A percentile compares a stretch with the other conserved stretches of the same genome.
These are phyloP conservation scores for Testicularia cyperi DNA, from an alignment of 1,284 basidiomycete species.

Conservation along the genomic window DNA sequence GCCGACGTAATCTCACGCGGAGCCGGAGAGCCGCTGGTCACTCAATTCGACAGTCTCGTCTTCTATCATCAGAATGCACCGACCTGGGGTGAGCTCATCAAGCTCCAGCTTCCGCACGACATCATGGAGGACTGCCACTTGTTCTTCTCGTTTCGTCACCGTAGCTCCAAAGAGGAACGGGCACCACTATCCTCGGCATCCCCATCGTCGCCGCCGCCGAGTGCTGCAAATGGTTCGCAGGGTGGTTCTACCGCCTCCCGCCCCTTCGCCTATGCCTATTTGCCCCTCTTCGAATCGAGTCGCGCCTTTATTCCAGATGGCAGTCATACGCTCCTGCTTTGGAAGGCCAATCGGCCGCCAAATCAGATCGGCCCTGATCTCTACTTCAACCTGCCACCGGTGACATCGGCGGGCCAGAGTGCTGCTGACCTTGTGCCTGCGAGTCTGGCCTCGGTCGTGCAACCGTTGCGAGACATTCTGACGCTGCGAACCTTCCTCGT, in stretches of 20 bases:
- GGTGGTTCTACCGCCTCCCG: not conserved
- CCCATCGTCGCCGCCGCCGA: too few species aligned
- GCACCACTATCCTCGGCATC: too few species aligned
- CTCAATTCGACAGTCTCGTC: slow-evolving; percentile 84
- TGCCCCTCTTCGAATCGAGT: slow-evolving; percentile 79
- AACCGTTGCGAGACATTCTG: slow-evolving; percentile 69
- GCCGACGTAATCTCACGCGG: slow-evolving; percentile 79
- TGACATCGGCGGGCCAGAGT: slow-evolving; percentile 69
- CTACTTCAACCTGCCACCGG: slow-evolving; percentile 66
- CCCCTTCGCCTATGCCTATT: slow-evolving; percentile 88
- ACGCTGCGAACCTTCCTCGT: slow-evolving; percentile 84
- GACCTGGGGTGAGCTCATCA: slow-evolving; percentile 90
- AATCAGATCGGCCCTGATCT: slow-evolving; percentile 67
- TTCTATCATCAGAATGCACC: slow-evolving; percentile 63
- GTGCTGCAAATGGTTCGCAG: slow-evolving; percentile 11
- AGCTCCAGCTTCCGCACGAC: slow-evolving; percentile 73
- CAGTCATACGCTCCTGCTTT: slow-evolving; percentile 70
- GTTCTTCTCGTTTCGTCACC: slow-evolving; percentile 89
- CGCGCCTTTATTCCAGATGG: slow-evolving; percentile 87
- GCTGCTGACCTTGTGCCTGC: slow-evolving; percentile 44
- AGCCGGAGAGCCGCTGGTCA: slow-evolving; percentile 76
- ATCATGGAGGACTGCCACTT: slow-evolving; percentile 80
- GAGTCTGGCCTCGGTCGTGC: slow-evolving; percentile 41
- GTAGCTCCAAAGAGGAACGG: slow-evolving; percentile 64
- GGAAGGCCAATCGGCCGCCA: slow-evolving; percentile 40